Base-by-base conservation (phyloP, 352 stramenopile species). In the Globisporangium middletonii region DNA sequence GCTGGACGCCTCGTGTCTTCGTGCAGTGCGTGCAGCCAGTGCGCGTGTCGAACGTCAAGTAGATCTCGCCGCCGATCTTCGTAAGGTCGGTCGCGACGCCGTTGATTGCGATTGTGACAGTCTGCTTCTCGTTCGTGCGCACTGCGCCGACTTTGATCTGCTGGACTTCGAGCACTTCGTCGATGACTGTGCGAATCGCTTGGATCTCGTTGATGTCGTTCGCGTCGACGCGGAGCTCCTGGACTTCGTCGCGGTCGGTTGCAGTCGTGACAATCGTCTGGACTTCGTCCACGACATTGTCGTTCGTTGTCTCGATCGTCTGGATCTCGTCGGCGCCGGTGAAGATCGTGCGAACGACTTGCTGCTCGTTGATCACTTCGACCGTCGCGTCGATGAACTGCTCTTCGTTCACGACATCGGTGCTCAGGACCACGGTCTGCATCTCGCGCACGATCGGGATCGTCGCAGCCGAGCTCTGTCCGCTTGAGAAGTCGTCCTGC, bases 301-400 rank as follows among this genome's bases (percentile, higher is more conserved):
- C 51, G 30, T 86, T 88, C 0, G 53, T 95, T 35, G 79, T 91
- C 46, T 65, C 79, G 26, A 98, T 84, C 7, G 92, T 71, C 60
- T 97, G 89, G 27, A 97, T 71, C 54, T 97, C 89, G 63, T 97
- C 88, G 12, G 76, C 76, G 4, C 92, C 92, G 0, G 71, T 79
- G 37, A 97, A 93, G 3, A 65, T 72, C 1, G 81, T 97, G 12
- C 92, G 92, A 2, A 99, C 85, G 7, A 94, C 95, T 65, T 99
- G 95, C 8, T 95, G 70, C 67, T 99, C 96, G 64, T 99, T 99
- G 16, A 80, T 94, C 13, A 99, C 96, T 55, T 95, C 76, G 9
- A 97, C 89, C 0, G 91, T 97, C 0, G 88, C 93, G 61, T 96
- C 79, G 6, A 99, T 86, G 50, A 87, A 88, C 60, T 99, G 96